Evolutionary conservation across 176 grass and related monocot genomes (phyloP).

Genomic region (Rhipidocladum racemiflorum): DNA sequence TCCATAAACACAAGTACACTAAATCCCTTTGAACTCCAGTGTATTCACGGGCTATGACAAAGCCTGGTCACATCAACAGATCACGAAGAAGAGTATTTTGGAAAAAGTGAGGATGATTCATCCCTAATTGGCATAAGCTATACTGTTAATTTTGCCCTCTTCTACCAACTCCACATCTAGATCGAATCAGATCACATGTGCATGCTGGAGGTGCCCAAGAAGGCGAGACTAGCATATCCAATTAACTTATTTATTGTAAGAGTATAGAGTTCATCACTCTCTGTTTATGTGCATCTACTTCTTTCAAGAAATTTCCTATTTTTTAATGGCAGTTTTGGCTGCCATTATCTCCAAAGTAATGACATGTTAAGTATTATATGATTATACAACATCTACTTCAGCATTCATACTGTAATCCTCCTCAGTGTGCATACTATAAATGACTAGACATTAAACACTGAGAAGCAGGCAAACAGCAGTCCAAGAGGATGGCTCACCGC

Average conservation of each 20-base stretch:
- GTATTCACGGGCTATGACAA: not conserved
- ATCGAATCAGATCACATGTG: not conserved
- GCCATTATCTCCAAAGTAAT: not conserved
- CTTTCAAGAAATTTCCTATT: slow-evolving; percentile 9
- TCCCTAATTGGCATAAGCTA: not conserved
- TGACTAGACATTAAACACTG: not conserved
- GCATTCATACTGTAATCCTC: not conserved
- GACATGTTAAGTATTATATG: not conserved
- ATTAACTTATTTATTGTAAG: slow-evolving; percentile 14
- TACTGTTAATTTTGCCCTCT: not conserved
- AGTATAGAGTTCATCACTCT: not conserved
- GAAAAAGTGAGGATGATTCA: not conserved
- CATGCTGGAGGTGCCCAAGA: not conserved
- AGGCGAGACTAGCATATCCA: not conserved
- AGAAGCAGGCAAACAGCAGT: not conserved
- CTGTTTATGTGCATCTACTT: not conserved
- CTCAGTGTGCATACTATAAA: not conserved
- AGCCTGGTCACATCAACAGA: not conserved
- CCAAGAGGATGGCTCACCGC: slow-evolving; percentile 53
- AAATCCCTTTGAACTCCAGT: not conserved
- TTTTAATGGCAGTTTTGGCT: not conserved
- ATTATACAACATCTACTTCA: slow-evolving; percentile 11
- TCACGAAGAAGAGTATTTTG: not conserved
- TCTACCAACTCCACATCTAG: not conserved
- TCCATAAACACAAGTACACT: not conserved